These are phyloP conservation scores for Apophysomyces trapeziformis DNA, from an alignment of 371 early-diverging fungal species.

Conservation along the genomic window DNA sequence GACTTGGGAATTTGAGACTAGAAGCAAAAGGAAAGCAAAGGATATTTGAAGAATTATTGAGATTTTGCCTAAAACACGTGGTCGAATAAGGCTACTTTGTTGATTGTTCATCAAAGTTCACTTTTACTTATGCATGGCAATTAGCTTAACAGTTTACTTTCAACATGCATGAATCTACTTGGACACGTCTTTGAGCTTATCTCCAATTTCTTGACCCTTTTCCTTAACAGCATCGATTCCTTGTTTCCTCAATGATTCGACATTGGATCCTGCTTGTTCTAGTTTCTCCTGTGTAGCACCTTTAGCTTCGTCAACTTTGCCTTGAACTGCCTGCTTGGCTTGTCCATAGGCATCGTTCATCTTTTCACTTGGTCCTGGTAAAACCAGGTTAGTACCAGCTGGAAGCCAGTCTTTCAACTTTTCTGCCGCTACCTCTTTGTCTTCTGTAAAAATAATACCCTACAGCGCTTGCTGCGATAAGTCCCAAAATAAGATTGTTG, in stretches of 20 bases:
- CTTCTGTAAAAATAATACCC: conserved; percentile 16
- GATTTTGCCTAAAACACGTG: no score
- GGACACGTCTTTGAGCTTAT: conserved; percentile 13
- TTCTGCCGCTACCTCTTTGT: conserved; percentile 1
- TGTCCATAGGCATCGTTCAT: conserved; percentile 9
- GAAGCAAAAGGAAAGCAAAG: no score
- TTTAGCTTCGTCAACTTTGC: conserved; percentile 5
- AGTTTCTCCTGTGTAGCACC: not conserved
- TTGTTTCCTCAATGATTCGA: not conserved
- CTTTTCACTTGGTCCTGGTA: not conserved
- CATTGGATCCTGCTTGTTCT: conserved; percentile 6
- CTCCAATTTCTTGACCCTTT: conserved; percentile 9
- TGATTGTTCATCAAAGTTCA: no score
- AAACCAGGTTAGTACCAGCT: not conserved
- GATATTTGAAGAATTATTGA: no score
- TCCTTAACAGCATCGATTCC: conserved; percentile 18
- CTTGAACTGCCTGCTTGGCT: conserved; percentile 15
- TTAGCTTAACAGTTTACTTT: no score
- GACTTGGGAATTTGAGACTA: not conserved
- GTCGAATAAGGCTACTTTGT: no score
- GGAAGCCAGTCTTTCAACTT: not conserved
- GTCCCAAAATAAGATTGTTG: conserved; percentile 3
- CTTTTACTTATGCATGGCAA: no score
- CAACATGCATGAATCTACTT: not conserved
- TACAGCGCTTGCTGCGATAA: conserved; percentile 9